Evolutionary conservation across 23 red algal genomes (phyloP).

Genomic region (Gracilaria domingensis): DNA sequence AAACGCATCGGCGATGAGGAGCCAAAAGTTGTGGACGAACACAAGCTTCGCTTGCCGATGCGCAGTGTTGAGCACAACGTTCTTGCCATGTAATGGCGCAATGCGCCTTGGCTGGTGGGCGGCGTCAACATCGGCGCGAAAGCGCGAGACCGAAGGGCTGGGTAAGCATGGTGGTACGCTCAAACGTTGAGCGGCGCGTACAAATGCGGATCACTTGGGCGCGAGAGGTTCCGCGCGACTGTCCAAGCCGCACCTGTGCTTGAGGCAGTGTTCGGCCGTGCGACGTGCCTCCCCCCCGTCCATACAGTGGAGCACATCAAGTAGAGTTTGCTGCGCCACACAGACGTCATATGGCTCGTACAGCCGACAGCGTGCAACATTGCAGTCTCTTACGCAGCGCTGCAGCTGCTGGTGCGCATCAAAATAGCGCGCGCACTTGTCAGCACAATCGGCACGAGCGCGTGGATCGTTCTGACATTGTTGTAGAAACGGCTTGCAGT

Average conservation of each 20-base stretch:
- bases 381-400: constrained; percentile 22
- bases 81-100: no score
- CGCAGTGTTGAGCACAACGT: no score
- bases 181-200: no score
- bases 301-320: constrained; percentile 35
- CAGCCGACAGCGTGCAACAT: constrained; percentile 9
- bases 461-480: constrained; percentile 23
- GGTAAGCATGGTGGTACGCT: no score
- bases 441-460: constrained; percentile 7
- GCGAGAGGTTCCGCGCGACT: no score
- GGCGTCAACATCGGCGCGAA: no score
- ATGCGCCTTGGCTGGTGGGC: no score
- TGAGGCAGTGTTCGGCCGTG: constrained; percentile 5
- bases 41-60: no score
- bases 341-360: constrained; percentile 34
- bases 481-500: constrained; percentile 48
- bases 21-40: no score
- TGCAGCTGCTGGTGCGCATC: not conserved
- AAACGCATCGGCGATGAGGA: not conserved
- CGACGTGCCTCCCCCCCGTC: not conserved
- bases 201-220: no score
- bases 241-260: no score
- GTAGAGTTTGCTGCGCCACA: constrained; percentile 33
- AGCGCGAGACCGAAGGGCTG: no score
- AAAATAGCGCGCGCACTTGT: constrained; percentile 31